Evolutionary conservation across 768 basidiomycete genomes (phyloP), one percentile per base, ranked within the genome.

Genomic region (Suillus subalutaceus): DNA sequence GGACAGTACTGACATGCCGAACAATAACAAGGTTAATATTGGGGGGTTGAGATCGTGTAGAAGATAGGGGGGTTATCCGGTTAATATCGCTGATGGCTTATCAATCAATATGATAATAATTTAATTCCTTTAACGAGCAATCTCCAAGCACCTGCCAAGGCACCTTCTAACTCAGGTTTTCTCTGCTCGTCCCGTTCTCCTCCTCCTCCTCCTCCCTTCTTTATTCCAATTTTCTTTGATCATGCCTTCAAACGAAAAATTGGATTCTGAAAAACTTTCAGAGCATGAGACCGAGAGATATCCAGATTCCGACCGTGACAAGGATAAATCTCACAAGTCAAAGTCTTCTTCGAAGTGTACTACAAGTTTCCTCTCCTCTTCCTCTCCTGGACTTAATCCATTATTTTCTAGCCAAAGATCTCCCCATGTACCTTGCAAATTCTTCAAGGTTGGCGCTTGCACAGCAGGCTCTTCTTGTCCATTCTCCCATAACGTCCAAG

Each of bases 401-500:
- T 61, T 57, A 7, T 59, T 13, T 26, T n/a, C 43, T 75, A 90
- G 90, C 89, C 60, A 94, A 94, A 77, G 93, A 95, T 76, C 85
- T 98, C 64, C 93, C 3, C 96, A 97, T 83, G 97, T 99, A 16
- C 96, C 96, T 2, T 99, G 97, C 83, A 93, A 97, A 81, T 98
- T 98, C 86, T 97, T 89, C 88, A 93, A 92, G 74, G 91, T 93
- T 69, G 94, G 96, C 41, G 90, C 89, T 15, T 99, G 96, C 79
- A 97, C 96, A 5, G 96, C 96, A 12, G 96, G 96, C 41, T 82
- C 93, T 4, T 91, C 92, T 3, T 99, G 97, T 77, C 94, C 94
- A n/a, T 99, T 99, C 85, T 96, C 95, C 37, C 97, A 99, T 77
- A 74, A 77, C 65, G 72, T 83, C 7, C 79, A 85, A 65, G 92